Evolutionary conservation across 1,284 basidiomycete species (phyloP), one percentile per base, ranked within the genome.

Genomic region (Microbotryomycetes sp.): DNA sequence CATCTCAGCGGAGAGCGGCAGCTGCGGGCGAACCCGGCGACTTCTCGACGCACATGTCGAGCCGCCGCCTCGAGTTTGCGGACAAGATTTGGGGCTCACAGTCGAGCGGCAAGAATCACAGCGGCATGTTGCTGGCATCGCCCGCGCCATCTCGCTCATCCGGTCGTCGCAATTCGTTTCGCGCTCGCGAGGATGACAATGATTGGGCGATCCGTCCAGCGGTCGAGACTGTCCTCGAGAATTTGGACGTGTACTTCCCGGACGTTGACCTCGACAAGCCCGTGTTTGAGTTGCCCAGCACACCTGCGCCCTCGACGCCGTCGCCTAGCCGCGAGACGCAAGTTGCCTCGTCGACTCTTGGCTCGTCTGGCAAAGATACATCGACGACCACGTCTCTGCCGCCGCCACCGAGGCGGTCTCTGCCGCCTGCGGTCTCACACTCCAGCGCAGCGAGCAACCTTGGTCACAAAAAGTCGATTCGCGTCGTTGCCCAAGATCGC

Each of bases 231-330:
- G 86, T 99, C 57, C 92, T 93, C 75, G 89, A 97, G 59, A 85
- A 89, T 59, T 81, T 98, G 6, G 90, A 97, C 71, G 85, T 89
- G 67, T 97, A 91, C 79, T 99, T 99, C 81, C 93, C 93, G 0
- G 86, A 89, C 69, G 90, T 97, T 74, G 93, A 98, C 73, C 82
- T 98, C 54, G 96, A 98, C 77, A 88, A 90, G 73, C 94, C 94
- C 1, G 86, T 98, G 61, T 88, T 97, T 59, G 93, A 97, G 67
- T 82, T 74, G 4, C 76, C 86, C 5, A 18, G 35, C 18, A 81
- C 81, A 13, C 85, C 87, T 1, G 74, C 71, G 0, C 89, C 87
- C 0, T 78, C 82, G 30, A 81, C 81, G 16, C 89, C 91, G 28
- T 79, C 74, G 21, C 59, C 63, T 3, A 51, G 47, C 26, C 49